A percentile compares a stretch with the other conserved stretches of the same genome.
These are phyloP conservation scores for Cytospora leucostoma DNA, from an alignment of 2,329 filamentous ascomycete species.

Conservation along the genomic window DNA sequence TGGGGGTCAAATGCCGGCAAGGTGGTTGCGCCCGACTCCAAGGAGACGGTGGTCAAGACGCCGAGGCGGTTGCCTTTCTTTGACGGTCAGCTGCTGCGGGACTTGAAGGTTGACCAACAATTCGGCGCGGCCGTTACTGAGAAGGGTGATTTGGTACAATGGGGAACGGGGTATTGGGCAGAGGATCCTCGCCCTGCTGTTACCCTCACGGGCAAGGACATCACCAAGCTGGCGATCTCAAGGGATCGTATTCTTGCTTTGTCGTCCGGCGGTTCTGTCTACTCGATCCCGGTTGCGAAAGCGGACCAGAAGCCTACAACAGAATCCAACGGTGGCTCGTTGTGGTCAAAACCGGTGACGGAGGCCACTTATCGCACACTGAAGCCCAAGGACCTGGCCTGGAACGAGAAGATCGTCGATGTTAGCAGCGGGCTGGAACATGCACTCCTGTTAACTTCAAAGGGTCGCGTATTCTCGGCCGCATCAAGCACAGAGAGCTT, in stretches of 20 bases:
- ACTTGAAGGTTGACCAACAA: conserved; percentile 79
- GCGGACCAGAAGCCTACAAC: conserved; percentile 61
- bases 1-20: conserved; percentile 88
- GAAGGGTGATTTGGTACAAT: conserved; percentile 86
- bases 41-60: conserved; percentile 75
- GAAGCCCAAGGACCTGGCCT: conserved; percentile 62
- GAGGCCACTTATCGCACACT: conserved; percentile 71
- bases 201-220: conserved; percentile 80
- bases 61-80: conserved; percentile 81
- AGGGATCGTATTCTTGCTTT: conserved; percentile 81
- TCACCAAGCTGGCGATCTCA: conserved; percentile 75
- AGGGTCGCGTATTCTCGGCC: conserved; percentile 85
- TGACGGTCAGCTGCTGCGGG: conserved; percentile 78
- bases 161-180: conserved; percentile 77
- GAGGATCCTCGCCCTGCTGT: conserved; percentile 62
- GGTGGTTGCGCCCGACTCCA: conserved; percentile 82
- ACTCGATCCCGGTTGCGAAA: conserved; percentile 78
- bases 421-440: conserved; percentile 83
- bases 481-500: conserved; percentile 77
- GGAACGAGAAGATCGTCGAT: conserved; percentile 72
- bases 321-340: conserved; percentile 63
- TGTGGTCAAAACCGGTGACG: conserved; percentile 57
- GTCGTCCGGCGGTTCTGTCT: conserved; percentile 73
- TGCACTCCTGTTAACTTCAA: conserved; percentile 79
- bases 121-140: conserved; percentile 88